Conservation (phyloP, 1,139 yeast species). For the Tardiomyces blankii region DNA sequence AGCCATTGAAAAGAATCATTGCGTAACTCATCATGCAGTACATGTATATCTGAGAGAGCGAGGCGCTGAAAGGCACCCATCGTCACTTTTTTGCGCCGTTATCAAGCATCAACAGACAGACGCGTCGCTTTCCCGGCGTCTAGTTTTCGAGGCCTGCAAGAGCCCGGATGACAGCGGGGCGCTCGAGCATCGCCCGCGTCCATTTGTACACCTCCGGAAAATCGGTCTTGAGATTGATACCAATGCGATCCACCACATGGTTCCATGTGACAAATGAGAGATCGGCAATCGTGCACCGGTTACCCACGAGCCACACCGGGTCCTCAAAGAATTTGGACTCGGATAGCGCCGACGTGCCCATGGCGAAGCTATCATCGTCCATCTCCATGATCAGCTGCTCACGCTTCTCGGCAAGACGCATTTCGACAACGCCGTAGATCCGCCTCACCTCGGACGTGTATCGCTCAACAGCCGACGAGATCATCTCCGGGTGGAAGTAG, state of each 20-base stretch:
- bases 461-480: slow-evolving; percentile 82
- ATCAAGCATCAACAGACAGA: too few relatives aligned
- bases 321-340: slow-evolving; percentile 83
- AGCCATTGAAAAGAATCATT: too few relatives aligned
- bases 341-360: slow-evolving; percentile 80
- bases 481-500: slow-evolving; percentile 79
- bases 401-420: slow-evolving; percentile 89
- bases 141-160: slow-evolving; percentile 16
- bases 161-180: slow-evolving; percentile 27
- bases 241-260: slow-evolving; percentile 87
- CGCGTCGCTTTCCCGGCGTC: neutral
- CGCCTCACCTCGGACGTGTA: slow-evolving; percentile 90
- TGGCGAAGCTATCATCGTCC: slow-evolving; percentile 77
- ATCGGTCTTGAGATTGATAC: slow-evolving; percentile 75
- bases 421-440: slow-evolving; percentile 88
- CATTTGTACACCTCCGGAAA: slow-evolving; percentile 95
- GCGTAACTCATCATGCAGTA: too few relatives aligned
- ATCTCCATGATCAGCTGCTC: slow-evolving; percentile 85
- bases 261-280: slow-evolving; percentile 94
- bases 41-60: too few relatives aligned
- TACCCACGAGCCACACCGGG: slow-evolving; percentile 95
- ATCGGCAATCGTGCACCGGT: slow-evolving; percentile 83
- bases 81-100: too few relatives aligned
- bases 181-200: slow-evolving; percentile 40
- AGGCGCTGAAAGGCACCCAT: too few relatives aligned